These are phyloP conservation scores for Lodderomyces elongisporus DNA, from an alignment of 1,139 yeast genomes.

Conservation along the genomic window DNA sequence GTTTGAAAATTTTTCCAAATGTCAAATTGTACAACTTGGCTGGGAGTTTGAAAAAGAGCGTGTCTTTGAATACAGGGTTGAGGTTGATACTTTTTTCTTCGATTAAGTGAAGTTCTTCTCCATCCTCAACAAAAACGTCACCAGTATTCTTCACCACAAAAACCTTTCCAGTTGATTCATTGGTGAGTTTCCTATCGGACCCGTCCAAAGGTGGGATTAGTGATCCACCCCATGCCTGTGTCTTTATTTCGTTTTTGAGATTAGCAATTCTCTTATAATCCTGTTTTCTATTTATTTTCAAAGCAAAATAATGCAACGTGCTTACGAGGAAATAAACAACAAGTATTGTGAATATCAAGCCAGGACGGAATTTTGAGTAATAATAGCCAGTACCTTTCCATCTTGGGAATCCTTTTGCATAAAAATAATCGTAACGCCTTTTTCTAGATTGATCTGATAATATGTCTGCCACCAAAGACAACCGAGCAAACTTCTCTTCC, in stretches of 20 bases:
- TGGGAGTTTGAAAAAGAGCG: conserved; percentile 48
- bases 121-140: conserved; percentile 57
- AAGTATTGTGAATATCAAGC: conserved; percentile 46
- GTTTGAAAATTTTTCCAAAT: conserved; percentile 32
- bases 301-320: conserved; percentile 53
- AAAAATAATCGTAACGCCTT: conserved; percentile 80
- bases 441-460: conserved; percentile 57
- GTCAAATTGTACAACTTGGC: conserved; percentile 39
- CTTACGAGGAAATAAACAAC: conserved; percentile 49
- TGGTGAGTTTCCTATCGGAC: conserved; percentile 34
- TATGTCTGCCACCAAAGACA: conserved; percentile 71
- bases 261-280: conserved; percentile 53
- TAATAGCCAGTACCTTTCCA: conserved; percentile 57
- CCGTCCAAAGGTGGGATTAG: conserved; percentile 44
- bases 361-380: conserved; percentile 57
- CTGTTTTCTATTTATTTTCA: conserved; percentile 54
- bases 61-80: conserved; percentile 48
- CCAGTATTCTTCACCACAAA: conserved; percentile 69
- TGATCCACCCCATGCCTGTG: conserved; percentile 60
- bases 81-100: conserved; percentile 34
- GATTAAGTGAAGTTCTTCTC: conserved; percentile 32
- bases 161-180: conserved; percentile 44
- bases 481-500: conserved; percentile 63
- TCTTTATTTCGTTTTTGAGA: conserved; percentile 48
- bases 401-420: conserved; percentile 80